Percentiles rank a stretch among this genome's conserved stretches.
phyloP scores from a whole-genome alignment of 1,284 basidiomycete genomes.

The Trichosporon sp. region DNA sequence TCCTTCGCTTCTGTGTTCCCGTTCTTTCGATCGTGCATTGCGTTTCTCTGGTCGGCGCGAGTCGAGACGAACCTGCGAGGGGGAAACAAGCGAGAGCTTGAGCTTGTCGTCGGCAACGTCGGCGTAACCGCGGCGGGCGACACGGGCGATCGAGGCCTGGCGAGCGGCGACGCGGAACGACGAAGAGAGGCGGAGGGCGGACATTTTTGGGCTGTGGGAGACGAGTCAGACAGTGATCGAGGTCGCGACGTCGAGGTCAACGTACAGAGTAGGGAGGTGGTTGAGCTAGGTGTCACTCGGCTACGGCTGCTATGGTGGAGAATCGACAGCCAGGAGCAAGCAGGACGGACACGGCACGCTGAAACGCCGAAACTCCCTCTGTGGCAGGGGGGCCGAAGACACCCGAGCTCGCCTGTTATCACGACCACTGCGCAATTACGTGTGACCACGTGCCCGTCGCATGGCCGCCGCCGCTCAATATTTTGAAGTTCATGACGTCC shows the following conservation, averaged over 20 bases:
- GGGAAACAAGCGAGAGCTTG: slow-evolving; percentile 85
- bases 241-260: neutral
- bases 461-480: neutral
- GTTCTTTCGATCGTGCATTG: neutral
- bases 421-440: neutral
- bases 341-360: slow-evolving; percentile 1
- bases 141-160: slow-evolving; percentile 39
- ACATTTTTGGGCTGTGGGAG: slow-evolving; percentile 28
- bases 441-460: neutral
- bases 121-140: slow-evolving; percentile 75
- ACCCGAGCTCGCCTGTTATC: neutral
- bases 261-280: slow-evolving; percentile 4
- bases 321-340: slow-evolving; percentile 2
- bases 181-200: slow-evolving; percentile 40
- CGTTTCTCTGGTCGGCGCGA: neutral
- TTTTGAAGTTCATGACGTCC: slow-evolving; percentile 7
- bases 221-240: slow-evolving; percentile 4
- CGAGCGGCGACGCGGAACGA: slow-evolving; percentile 46
- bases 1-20: neutral
- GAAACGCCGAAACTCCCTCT: slow-evolving; percentile 5
- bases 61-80: slow-evolving; percentile 73
- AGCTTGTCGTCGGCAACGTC: slow-evolving; percentile 58
- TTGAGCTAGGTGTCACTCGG: slow-evolving; percentile 5
- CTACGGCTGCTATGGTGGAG: slow-evolving; percentile 2
- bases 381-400: neutral